Evolutionary conservation across 495 filamentous ascomycete species (phyloP).

Genomic region (Podospora pseudopauciseta): DNA sequence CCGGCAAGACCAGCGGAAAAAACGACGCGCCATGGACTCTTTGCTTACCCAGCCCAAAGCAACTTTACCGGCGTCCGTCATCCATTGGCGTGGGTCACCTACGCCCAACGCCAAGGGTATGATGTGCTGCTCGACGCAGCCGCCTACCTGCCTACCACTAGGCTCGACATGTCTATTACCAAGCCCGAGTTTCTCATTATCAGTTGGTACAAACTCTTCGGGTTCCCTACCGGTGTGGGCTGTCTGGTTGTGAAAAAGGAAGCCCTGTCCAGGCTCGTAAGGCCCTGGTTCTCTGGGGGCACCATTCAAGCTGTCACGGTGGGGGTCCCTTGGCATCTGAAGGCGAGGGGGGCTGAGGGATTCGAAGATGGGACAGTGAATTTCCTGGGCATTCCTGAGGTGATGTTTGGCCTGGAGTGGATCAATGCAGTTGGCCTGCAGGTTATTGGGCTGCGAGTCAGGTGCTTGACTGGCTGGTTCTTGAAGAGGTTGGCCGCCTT

Average conservation of each 20-base stretch:
- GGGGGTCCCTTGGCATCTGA: conserved; percentile 50
- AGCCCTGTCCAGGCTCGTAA: conserved; percentile 39
- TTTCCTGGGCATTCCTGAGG: conserved; percentile 56
- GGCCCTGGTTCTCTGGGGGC: conserved; percentile 60
- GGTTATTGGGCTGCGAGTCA: conserved; percentile 27
- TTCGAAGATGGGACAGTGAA: conserved; percentile 64
- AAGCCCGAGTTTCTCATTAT: conserved; percentile 55
- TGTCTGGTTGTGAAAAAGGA: conserved; percentile 51
- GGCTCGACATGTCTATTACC: conserved; percentile 49
- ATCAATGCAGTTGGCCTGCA: conserved; percentile 17
- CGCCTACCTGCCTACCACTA: conserved; percentile 52
- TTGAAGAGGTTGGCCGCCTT: conserved; percentile 42
- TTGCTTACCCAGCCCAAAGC: conserved; percentile 63
- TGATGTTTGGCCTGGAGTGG: conserved; percentile 49
- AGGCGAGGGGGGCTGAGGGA: conserved; percentile 35
- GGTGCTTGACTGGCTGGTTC: conserved; percentile 47
- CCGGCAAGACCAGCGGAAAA: not conserved
- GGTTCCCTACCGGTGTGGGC: conserved; percentile 57
- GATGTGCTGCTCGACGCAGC: conserved; percentile 59
- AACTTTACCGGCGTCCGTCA: conserved; percentile 61
- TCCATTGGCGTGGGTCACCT: conserved; percentile 48
- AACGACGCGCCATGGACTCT: conserved; percentile 35
- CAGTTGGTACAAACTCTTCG: conserved; percentile 65
- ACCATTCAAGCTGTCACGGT: conserved; percentile 54
- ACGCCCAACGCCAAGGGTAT: conserved; percentile 40